Evolutionary conservation across 2,329 filamentous ascomycete species (phyloP), one percentile per base, ranked within the genome.

Genomic region (Cytospora schulzeri): DNA sequence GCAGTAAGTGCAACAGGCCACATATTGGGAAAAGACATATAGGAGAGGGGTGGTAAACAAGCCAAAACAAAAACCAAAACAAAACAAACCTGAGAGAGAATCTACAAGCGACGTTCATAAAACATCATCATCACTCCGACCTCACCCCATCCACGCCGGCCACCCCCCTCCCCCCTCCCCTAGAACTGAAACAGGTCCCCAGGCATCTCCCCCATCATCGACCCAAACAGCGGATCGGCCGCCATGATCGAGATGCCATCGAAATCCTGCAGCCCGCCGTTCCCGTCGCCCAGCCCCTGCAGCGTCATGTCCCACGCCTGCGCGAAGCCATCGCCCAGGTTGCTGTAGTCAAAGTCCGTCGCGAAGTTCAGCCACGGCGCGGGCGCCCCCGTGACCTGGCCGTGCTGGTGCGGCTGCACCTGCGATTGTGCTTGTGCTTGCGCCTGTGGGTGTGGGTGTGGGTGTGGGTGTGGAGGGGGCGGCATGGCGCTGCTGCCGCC

Each of bases 241-340:
- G 63, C 41, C 55, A 64, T 55, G 33, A 67, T 33, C 9, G 56
- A 57, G 28, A 65, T 57, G 41, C 55, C 60, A 56, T 38, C 57
- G 22, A 65, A 53, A 50, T 67, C 65, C 58, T 65, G 65, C 35
- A 67, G 22, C 19, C 59, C 55, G 28, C 38, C 71, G 29, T 69
- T 70, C 2, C 73, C 72, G 56, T 71, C 73, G 11, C 69, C 70
- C 19, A 78, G 73, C 6, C 74, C 78, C 14, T 74, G 75, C 48
- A 80, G 69, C 3, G 78, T 79, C 62, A 79, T 71, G 48, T 78
- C 78, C 75, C 80, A 75, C n/a, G 78, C 78, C 60, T 80, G 76
- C 60, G 77, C 77, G 62, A 79, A 77, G 19, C 76, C 77, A 61
- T 79, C 76, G 26, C 75, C 76, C 24, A 79, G 70, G 51, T 66